Percentiles rank a stretch among this genome's conserved stretches.
phyloP scores from a whole-genome alignment of 768 basidiomycete genomes.

The Kwoniella heveanensis region DNA sequence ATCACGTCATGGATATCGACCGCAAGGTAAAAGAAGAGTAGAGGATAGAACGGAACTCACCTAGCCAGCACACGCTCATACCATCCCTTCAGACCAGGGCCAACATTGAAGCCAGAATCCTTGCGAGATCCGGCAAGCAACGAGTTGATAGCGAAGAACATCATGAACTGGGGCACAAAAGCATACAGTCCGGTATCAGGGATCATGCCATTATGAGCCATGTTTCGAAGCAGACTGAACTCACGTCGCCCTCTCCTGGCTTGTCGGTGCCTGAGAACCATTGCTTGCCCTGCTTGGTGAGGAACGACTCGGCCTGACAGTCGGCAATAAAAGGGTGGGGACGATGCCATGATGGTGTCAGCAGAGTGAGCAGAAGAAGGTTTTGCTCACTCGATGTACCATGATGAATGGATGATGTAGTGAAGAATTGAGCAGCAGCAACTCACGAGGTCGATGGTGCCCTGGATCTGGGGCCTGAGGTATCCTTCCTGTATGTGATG shows the following conservation, averaged over 20 bases:
- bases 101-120: constrained; percentile 34
- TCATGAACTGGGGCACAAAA: constrained; percentile 54
- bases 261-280: constrained; percentile 47
- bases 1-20: neutral
- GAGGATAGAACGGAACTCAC: constrained; percentile 30
- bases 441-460: constrained; percentile 20
- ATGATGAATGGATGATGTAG: no score
- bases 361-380: no score
- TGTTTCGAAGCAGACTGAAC: no score
- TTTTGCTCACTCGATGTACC: no score
- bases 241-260: constrained; percentile 51
- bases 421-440: no score
- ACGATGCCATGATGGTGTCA: no score
- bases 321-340: no score
- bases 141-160: constrained; percentile 48
- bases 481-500: constrained; percentile 21
- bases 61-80: constrained; percentile 37
- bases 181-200: no score
- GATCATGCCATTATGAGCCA: no score
- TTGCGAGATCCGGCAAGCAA: constrained; percentile 35
- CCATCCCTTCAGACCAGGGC: constrained; percentile 37
- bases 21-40: no score
- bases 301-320: constrained; percentile 44
- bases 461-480: constrained; percentile 22
- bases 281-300: constrained; percentile 26